Conservation (phyloP, 176 grass and related monocot genomes). For the Carex pumila region DNA sequence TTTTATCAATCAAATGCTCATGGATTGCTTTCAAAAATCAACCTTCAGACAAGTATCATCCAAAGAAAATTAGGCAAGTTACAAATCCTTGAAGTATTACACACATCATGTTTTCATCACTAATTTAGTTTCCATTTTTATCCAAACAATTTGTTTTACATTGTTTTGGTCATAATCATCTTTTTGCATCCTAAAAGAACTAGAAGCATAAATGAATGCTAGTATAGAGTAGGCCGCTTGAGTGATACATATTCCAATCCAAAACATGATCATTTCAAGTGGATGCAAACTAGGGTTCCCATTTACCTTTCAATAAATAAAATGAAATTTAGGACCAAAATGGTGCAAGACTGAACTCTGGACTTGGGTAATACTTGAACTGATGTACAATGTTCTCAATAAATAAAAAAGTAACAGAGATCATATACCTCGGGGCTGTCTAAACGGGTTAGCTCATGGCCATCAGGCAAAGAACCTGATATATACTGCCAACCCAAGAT, state of each 20-base stretch:
- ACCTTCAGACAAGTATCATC: background rate
- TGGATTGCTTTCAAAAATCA: background rate
- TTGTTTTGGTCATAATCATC: background rate
- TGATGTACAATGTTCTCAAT: background rate
- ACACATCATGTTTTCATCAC: background rate
- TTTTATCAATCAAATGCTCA: background rate
- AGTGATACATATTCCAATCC: background rate
- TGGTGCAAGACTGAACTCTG: background rate
- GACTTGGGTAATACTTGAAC: background rate
- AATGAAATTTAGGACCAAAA: background rate
- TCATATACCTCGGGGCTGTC: constrained; percentile 76
- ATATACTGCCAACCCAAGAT: constrained; percentile 98
- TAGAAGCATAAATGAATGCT: background rate
- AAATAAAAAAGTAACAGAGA: background rate
- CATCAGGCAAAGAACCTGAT: constrained; percentile 93
- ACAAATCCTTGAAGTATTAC: background rate
- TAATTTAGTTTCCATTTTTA: background rate
- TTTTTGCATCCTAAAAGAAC: background rate
- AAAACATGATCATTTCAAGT: background rate
- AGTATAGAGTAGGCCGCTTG: background rate
- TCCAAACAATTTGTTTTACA: background rate
- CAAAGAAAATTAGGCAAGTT: background rate
- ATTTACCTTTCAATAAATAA: background rate
- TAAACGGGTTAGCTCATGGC: constrained; percentile 77
- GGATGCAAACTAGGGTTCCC: background rate